Percentiles rank a stretch among this genome's conserved stretches.
These are phyloP conservation scores for Artemisia tridentata DNA, from an alignment of 129 eudicot species.

Conservation along the genomic window DNA sequence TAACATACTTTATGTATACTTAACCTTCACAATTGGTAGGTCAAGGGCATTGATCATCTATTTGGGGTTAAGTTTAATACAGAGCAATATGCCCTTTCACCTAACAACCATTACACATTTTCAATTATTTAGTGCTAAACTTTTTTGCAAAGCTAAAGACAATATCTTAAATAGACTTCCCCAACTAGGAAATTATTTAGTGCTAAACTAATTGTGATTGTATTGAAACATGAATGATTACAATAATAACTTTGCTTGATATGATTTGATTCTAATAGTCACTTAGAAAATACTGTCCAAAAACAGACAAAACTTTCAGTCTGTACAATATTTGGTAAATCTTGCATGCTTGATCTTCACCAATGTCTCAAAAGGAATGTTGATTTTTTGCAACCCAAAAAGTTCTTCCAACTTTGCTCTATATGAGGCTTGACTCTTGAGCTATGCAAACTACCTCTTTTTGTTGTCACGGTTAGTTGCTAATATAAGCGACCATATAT, in stretches of 20 bases:
- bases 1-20: too few species aligned
- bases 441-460: neutral
- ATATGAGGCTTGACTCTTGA: neutral
- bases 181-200: neutral
- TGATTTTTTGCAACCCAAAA: neutral
- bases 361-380: neutral
- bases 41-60: too few species aligned
- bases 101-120: too few species aligned
- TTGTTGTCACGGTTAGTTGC: neutral
- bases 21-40: too few species aligned
- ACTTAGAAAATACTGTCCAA: neutral
- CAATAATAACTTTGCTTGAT: neutral
- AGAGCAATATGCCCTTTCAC: too few species aligned
- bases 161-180: too few species aligned
- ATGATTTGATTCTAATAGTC: neutral
- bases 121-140: too few species aligned
- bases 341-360: neutral
- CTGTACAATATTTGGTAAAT: neutral
- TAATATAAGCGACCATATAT: neutral
- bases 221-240: neutral
- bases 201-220: neutral
- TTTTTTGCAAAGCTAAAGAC: too few species aligned
- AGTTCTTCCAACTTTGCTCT: neutral
- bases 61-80: too few species aligned
- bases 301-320: neutral